phyloP scores from a whole-genome alignment of 208 protist species.

The Acanthamoeba culbertsoni region DNA sequence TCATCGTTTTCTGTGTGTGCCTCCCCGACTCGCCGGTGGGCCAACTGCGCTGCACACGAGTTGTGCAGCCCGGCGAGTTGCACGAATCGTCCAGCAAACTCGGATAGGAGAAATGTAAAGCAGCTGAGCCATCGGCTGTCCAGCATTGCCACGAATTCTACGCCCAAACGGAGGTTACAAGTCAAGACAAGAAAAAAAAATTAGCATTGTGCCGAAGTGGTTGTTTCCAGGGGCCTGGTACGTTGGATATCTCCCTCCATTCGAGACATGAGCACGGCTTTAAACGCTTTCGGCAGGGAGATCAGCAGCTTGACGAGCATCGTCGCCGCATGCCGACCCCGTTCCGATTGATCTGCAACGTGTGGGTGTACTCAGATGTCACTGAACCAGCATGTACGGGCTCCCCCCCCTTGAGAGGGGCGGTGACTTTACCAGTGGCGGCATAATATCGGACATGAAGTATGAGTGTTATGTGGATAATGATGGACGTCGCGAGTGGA shows the following conservation, averaged over 20 bases:
- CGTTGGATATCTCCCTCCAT: slow-evolving; percentile 5
- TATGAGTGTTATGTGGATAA: neutral
- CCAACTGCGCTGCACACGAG: neutral
- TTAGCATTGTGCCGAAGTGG: neutral
- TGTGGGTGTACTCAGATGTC: too few relatives aligned
- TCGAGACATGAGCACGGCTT: neutral
- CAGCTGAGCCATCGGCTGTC: neutral
- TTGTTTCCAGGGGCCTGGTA: neutral
- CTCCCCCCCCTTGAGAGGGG: too few relatives aligned
- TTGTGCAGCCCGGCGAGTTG: neutral
- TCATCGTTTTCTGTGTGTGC: neutral
- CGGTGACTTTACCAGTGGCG: neutral
- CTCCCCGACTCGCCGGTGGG: neutral
- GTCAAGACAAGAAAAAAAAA: too few relatives aligned
- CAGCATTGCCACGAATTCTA: neutral
- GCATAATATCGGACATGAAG: neutral
- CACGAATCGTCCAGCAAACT: neutral
- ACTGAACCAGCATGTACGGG: too few relatives aligned
- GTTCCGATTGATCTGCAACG: neutral
- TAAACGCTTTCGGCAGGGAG: neutral
- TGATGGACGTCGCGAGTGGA: slow-evolving; percentile 10
- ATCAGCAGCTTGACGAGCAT: slow-evolving; percentile 36
- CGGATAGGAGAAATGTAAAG: neutral
- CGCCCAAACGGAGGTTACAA: too few relatives aligned
- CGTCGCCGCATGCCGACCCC: neutral